Evolutionary conservation across 306 rosid genomes (phyloP).

Genomic region (Vigna hirtella): DNA sequence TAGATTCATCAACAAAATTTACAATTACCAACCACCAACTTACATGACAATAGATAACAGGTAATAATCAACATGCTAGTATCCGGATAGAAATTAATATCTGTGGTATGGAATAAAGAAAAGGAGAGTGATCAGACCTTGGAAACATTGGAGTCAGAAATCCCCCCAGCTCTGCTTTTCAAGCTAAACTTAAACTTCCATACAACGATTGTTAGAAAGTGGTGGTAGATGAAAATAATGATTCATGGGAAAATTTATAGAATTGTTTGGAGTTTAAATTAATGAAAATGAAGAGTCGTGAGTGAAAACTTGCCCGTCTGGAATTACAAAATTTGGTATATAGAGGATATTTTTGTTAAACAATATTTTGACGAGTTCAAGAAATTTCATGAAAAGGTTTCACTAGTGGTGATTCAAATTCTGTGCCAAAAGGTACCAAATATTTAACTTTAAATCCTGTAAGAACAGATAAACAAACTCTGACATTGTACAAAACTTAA

Average conservation of each 20-base stretch:
- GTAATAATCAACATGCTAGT: not conserved
- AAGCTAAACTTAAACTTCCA: not conserved
- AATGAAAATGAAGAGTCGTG: not conserved
- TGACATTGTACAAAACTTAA: not conserved
- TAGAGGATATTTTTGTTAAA: too few relatives aligned
- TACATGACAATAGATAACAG: not conserved
- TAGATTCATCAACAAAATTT: not conserved
- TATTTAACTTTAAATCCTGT: not conserved
- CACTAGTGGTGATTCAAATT: not conserved
- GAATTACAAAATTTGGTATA: not conserved
- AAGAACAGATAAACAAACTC: not conserved
- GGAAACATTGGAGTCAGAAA: not conserved
- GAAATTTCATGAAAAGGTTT: not conserved
- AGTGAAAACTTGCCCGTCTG: too few relatives aligned
- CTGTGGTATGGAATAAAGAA: not conserved
- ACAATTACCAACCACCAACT: not conserved
- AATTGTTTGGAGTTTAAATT: too few relatives aligned
- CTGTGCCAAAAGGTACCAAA: not conserved
- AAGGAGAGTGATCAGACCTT: not conserved
- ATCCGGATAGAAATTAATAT: not conserved
- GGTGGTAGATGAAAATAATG: not conserved
- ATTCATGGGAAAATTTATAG: not conserved
- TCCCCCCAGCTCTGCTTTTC: not conserved
- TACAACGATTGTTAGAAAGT: not conserved
- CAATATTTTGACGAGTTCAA: too few relatives aligned